Evolutionary conservation across 2,329 filamentous ascomycete species (phyloP).

Genomic region (Fusarium sp.): DNA sequence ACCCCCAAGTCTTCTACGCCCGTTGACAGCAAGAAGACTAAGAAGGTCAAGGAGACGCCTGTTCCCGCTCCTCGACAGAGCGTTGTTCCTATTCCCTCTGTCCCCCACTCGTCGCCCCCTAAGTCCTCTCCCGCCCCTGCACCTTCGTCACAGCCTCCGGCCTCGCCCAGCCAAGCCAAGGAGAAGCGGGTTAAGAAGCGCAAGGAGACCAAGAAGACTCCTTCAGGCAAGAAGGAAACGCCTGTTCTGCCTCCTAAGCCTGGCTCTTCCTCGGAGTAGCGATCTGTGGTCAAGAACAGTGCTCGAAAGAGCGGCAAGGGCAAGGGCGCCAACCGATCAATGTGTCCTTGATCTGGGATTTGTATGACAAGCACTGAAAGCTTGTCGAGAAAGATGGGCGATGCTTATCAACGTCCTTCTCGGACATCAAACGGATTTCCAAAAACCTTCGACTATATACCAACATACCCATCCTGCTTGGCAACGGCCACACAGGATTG

Average conservation of each 20-base stretch:
- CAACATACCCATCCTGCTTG: neutral
- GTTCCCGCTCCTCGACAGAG: conserved; percentile 46
- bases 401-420: neutral
- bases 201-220: conserved; percentile 45
- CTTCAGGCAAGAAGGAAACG: conserved; percentile 44
- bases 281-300: conserved; percentile 1
- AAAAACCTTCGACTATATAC: neutral
- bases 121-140: conserved; percentile 43
- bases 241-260: conserved; percentile 44
- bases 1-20: conserved; percentile 41
- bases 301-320: conserved; percentile 1
- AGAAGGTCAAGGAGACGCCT: conserved; percentile 47
- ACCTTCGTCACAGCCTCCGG: conserved; percentile 23
- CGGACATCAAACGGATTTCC: neutral
- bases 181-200: conserved; percentile 48
- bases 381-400: neutral
- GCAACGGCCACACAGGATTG: neutral
- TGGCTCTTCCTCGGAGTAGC: conserved; percentile 42
- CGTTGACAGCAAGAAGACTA: conserved; percentile 45
- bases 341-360: neutral
- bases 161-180: conserved; percentile 42
- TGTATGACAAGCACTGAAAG: neutral
- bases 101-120: conserved; percentile 48
- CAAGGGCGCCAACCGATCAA: conserved; percentile 1
- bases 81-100: conserved; percentile 50